Base-by-base conservation (phyloP, 2,329 filamentous ascomycete species). In the Cadophora gregata region DNA sequence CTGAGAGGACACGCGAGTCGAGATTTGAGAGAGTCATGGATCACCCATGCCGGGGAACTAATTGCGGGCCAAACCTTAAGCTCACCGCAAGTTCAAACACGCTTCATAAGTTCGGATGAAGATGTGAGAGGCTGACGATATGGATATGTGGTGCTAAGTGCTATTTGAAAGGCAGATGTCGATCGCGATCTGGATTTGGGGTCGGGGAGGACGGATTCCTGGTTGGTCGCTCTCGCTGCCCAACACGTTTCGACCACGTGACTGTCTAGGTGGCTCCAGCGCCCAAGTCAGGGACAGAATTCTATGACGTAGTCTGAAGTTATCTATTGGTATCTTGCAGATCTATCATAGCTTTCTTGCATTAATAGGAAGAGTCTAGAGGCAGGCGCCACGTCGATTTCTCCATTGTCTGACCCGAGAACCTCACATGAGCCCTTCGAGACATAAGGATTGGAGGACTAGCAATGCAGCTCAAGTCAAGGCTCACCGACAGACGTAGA, bases 21-120 rank as follows among this genome's bases (percentile, higher is more conserved):
- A 38, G 42, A 24, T 64, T 10, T 59, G n/a, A 29, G 25, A 16
- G 14, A 12, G 25, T 33, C 25, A 62, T 56, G 51, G 64, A 58
- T 65, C 24, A 65, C 58, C 63, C 63, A 58, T 42, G 63, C n/a
- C 21, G 8, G 24, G 7, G 21, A 42, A 36, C 19, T 51, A 58
- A 38, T 62, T 62, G 36, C 64, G 59, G 64, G 59, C 45, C 64
- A 65, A 62, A 65, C 64, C 64, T 61, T 62, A 65, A 56, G 45
- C 59, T 48, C 64, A 65, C 64, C 64, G 59, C 64, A 65, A 55
- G 47, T 65, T 65, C 48, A 61, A 65, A 65, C 47, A 38, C 16
- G n/a, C 53, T 58, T 42, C 21, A 4, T 38, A 25, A 24, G n/a
- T 38, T 55, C 50, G 50, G 60, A 55, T 29, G 48, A 12, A 58